A percentile compares a stretch with the other conserved stretches of the same genome.
phyloP scores from a whole-genome alignment of 768 basidiomycete species.

The Xerocomus brunneocitrinus region DNA sequence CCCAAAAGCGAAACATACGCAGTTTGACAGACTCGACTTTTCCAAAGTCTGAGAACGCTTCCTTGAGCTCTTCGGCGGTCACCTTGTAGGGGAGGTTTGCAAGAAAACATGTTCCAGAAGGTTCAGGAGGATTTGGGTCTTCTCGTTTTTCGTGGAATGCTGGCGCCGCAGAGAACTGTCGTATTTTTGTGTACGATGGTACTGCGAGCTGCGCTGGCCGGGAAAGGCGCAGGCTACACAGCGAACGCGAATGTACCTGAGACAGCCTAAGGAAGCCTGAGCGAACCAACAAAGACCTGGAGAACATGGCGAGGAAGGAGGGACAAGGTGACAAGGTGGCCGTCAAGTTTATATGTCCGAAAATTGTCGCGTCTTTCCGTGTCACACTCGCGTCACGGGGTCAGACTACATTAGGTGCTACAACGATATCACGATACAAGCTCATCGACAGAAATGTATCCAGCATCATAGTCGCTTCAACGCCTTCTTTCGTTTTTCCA shows the following conservation, averaged over 20 bases:
- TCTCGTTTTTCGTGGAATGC: constrained; percentile 2
- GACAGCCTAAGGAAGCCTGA: constrained; percentile 10
- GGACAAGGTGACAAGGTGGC: background rate
- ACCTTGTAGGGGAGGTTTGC: constrained; percentile 52
- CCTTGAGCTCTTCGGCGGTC: constrained; percentile 38
- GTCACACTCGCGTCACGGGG: constrained; percentile 22
- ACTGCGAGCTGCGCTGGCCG: background rate
- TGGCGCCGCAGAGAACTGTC: constrained; percentile 19
- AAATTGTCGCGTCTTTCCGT: constrained; percentile 11
- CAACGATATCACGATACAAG: constrained; percentile 4
- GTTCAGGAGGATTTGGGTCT: constrained; percentile 8
- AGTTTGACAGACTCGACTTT: constrained; percentile 35
- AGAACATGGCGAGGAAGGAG: constrained; percentile 16
- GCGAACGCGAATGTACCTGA: constrained; percentile 12
- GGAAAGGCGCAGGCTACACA: constrained; percentile 7
- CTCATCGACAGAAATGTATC: background rate
- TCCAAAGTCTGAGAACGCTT: constrained; percentile 43
- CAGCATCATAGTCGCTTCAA: constrained; percentile 61
- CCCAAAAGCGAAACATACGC: constrained; percentile 31
- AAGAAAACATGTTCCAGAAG: constrained; percentile 40
- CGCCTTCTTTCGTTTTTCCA: constrained; percentile 87
- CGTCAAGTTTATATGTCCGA: background rate
- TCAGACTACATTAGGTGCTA: constrained; percentile 7
- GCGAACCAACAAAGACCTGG: constrained; percentile 18
- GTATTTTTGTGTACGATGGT: constrained; percentile 3